Evolutionary conservation across 352 stramenopile genomes (phyloP).

Genomic region (Phytophthora pistaciae): DNA sequence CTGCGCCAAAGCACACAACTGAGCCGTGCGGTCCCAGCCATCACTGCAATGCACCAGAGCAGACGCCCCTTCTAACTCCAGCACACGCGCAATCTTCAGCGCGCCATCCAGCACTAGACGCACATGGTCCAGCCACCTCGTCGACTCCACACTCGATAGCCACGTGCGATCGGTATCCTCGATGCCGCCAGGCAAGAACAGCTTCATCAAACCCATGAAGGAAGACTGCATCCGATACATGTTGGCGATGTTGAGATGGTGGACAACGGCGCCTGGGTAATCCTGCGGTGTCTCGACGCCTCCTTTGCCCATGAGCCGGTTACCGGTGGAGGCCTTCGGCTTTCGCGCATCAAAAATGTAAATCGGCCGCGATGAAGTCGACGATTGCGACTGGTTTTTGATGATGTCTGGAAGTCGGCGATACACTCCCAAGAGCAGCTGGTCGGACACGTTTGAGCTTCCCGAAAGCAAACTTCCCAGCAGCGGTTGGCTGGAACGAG

Average conservation of each 20-base stretch:
- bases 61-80: slow-evolving; percentile 84
- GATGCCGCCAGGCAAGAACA: slow-evolving; percentile 67
- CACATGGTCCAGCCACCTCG: slow-evolving; percentile 88
- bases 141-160: slow-evolving; percentile 78
- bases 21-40: slow-evolving; percentile 88
- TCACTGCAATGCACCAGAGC: slow-evolving; percentile 91
- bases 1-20: slow-evolving; percentile 82
- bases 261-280: slow-evolving; percentile 79
- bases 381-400: slow-evolving; percentile 71
- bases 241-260: slow-evolving; percentile 93
- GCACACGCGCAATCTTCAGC: slow-evolving; percentile 86
- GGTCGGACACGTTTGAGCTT: slow-evolving; percentile 78
- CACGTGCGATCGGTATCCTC: slow-evolving; percentile 79
- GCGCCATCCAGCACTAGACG: slow-evolving; percentile 83
- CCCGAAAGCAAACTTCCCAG: slow-evolving; percentile 78
- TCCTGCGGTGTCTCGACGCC: slow-evolving; percentile 89
- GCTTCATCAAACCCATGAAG: slow-evolving; percentile 74
- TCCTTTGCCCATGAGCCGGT: slow-evolving; percentile 92
- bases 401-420: slow-evolving; percentile 86
- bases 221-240: slow-evolving; percentile 94
- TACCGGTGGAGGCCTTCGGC: slow-evolving; percentile 90
- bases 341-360: slow-evolving; percentile 94
- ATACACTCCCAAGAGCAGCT: slow-evolving; percentile 78
- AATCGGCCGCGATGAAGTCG: slow-evolving; percentile 70
- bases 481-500: slow-evolving; percentile 85